A percentile compares a stretch with the other conserved stretches of the same genome.
These are phyloP conservation scores for Endocalyx cinctus DNA, from an alignment of 2,329 filamentous ascomycete species.

Conservation along the genomic window DNA sequence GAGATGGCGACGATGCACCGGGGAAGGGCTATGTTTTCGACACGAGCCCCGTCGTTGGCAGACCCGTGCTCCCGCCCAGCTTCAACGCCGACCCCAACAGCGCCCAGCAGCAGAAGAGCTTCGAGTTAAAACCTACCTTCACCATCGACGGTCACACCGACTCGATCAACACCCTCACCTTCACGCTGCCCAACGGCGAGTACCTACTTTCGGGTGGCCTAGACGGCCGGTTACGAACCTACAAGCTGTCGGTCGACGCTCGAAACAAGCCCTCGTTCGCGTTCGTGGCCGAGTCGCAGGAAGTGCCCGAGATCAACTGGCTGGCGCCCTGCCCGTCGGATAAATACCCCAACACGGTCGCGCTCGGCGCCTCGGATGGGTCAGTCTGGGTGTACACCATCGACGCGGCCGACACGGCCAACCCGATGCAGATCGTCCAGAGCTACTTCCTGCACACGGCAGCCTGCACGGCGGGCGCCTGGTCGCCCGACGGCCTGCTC, in stretches of 20 bases:
- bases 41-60: slow-evolving; percentile 55
- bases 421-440: slow-evolving; percentile 75
- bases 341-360: slow-evolving; percentile 72
- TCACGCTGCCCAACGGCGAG: slow-evolving; percentile 78
- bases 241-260: slow-evolving; percentile 47
- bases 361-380: slow-evolving; percentile 83
- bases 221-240: slow-evolving; percentile 76
- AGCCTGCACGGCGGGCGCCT: slow-evolving; percentile 82
- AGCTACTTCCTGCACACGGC: slow-evolving; percentile 88
- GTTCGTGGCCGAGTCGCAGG: slow-evolving; percentile 73
- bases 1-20: slow-evolving; percentile 52
- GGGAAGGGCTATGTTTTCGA: slow-evolving; percentile 88
- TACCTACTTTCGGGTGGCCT: slow-evolving; percentile 83
- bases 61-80: slow-evolving; percentile 70
- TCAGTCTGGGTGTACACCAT: slow-evolving; percentile 96
- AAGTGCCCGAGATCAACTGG: slow-evolving; percentile 97
- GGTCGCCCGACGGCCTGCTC: slow-evolving; percentile 82
- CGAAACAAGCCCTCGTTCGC: slow-evolving; percentile 46
- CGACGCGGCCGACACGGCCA: slow-evolving; percentile 55
- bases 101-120: slow-evolving; percentile 47
- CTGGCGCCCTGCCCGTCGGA: slow-evolving; percentile 68
- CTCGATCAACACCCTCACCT: slow-evolving; percentile 80
- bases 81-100: slow-evolving; percentile 65
- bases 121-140: slow-evolving; percentile 60
- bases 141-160: slow-evolving; percentile 87